Base-by-base conservation (phyloP, 192 early-diverging fungal species). In the Mortierella antarctica region DNA sequence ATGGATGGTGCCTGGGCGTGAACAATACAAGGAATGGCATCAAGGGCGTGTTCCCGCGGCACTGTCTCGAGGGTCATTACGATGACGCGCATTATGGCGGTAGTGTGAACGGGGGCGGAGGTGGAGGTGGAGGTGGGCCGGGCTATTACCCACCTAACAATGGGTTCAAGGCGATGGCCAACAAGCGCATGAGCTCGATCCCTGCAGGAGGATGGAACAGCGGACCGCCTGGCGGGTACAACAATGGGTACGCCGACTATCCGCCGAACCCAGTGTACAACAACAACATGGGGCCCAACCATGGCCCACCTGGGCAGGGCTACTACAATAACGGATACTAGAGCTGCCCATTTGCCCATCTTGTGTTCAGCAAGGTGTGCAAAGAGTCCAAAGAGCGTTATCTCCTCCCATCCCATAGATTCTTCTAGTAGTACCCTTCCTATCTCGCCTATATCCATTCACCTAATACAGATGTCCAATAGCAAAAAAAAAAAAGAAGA, bases 1-100 rank as follows among this genome's bases (percentile, higher is more conserved):
- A 90, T 75, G 89, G 89, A 11, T 90, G 89, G 89, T 86, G 85
- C 63, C 78, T 83, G 52, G 89, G 86, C 41, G 61, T 85, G 18
- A 90, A 90, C 61, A 68, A 86, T 49, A 74, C 86, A n/a, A 82
- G 81, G 13, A 83, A 74, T 4, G 76, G 82, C 45, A 58, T 64
- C 31, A 71, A 83, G 57, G 89, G 89, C 55, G 87, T 88, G 6
- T 88, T 90, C 84, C 89, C 89, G 14, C 71, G 82, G 52, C 85
- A 87, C 53, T 88, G 87, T 62, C 71, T 88, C 13, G 84, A 87
- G 23, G 74, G 73, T 0, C 59, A 71, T 7, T 72, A 80, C 23
- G 70, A 64, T 21, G 63, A 44, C 13, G 55, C 70, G 46, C 77
- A 80, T 51, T 57, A 80, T n/a, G 70, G 65, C 42, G 57, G 41